Conservation (phyloP, 2,329 filamentous ascomycete genomes). For the Hymenoscyphus albidus region DNA sequence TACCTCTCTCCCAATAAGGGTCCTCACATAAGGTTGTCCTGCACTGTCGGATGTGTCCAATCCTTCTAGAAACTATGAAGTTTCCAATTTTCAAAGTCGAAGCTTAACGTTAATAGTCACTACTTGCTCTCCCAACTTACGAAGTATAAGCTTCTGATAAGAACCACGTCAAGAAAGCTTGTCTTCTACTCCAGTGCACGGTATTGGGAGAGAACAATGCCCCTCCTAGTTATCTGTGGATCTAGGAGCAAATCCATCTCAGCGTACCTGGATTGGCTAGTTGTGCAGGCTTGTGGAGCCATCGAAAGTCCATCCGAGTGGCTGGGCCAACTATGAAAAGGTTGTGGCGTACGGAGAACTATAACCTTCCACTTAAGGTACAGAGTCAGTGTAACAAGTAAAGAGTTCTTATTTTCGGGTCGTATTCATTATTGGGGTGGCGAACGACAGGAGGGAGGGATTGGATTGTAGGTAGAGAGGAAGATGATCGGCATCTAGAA, state of each 20-base stretch:
- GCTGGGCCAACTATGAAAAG: background rate
- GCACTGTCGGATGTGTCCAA: background rate
- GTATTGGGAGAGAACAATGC: background rate
- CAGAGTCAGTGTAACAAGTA: background rate
- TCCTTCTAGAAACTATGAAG: background rate
- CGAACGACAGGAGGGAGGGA: background rate
- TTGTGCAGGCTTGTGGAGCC: background rate
- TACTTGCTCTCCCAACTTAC: background rate
- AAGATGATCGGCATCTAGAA: background rate
- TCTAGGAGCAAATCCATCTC: background rate
- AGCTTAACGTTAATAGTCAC: background rate
- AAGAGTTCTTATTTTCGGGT: background rate
- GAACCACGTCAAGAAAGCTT: background rate
- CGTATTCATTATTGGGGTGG: background rate
- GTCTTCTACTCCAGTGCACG: background rate
- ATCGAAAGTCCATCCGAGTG: background rate
- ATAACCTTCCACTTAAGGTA: background rate
- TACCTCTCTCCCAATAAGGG: background rate
- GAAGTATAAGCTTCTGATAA: background rate
- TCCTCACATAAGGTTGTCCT: background rate
- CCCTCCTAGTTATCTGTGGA: background rate
- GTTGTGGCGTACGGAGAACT: background rate
- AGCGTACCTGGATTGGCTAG: background rate
- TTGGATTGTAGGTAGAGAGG: background rate
- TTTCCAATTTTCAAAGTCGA: background rate